Conservation (phyloP, 176 grass and related monocot genomes). For the Juncus effusus region DNA sequence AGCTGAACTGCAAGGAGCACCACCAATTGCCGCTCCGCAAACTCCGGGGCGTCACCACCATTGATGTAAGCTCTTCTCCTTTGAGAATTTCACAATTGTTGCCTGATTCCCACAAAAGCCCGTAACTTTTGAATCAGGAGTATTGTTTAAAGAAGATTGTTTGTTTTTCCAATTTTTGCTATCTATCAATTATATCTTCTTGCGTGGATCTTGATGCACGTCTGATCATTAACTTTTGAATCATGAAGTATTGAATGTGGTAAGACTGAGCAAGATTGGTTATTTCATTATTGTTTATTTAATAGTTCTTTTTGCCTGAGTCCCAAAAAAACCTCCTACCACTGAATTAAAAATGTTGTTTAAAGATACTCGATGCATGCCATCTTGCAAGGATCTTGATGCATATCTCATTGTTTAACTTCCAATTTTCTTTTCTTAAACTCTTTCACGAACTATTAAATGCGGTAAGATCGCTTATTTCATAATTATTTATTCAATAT, state of each 20-base stretch:
- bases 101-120: not conserved
- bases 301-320: not conserved
- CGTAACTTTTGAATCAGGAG: too few species aligned
- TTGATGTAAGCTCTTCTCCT: slow-evolving; percentile 30
- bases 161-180: not conserved
- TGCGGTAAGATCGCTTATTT: not conserved
- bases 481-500: not conserved
- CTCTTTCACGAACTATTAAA: too few species aligned
- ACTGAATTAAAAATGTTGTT: too few species aligned
- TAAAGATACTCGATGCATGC: too few species aligned
- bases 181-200: not conserved
- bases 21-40: slow-evolving; percentile 47
- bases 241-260: slow-evolving; percentile 63
- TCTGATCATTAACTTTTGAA: slow-evolving; percentile 2
- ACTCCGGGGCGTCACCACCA: slow-evolving; percentile 34
- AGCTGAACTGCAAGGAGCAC: slow-evolving; percentile 42
- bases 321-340: too few species aligned
- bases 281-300: slow-evolving; percentile 9
- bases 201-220: slow-evolving; percentile 5
- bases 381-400: not conserved
- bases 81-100: slow-evolving; percentile 7
- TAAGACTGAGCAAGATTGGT: slow-evolving; percentile 35
- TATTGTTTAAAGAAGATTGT: too few species aligned
- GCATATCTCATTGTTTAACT: not conserved
- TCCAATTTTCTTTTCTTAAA: not conserved